Evolutionary conservation across 805 yeast species (phyloP).

Genomic region (Lipomyces kockii): DNA sequence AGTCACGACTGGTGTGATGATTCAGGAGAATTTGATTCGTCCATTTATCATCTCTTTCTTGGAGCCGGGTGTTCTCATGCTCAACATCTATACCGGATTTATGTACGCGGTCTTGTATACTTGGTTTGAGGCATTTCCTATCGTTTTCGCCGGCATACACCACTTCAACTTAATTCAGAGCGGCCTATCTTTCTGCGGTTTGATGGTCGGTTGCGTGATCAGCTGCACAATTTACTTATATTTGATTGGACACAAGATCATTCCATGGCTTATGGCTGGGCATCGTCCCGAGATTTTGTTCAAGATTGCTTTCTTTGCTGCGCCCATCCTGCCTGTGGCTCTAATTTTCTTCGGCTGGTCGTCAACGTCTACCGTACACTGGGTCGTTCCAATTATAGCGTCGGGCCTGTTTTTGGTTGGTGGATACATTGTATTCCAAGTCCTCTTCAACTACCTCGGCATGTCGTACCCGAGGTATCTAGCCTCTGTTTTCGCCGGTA

Average conservation of each 20-base stretch:
- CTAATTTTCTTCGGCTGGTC: conserved; percentile 60
- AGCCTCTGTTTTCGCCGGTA: conserved; percentile 66
- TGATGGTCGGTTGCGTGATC: conserved; percentile 53
- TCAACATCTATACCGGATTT: conserved; percentile 57
- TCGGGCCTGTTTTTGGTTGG: conserved; percentile 50
- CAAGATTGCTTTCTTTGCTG: conserved; percentile 19
- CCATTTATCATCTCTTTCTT: conserved; percentile 55
- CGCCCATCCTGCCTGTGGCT: conserved; percentile 49
- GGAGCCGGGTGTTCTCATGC: conserved; percentile 63
- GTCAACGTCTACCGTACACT: conserved; percentile 49
- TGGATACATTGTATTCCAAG: conserved; percentile 56
- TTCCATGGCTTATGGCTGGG: conserved; percentile 30
- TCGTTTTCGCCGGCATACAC: conserved; percentile 54
- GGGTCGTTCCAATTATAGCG: conserved; percentile 57
- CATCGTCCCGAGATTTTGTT: conserved; percentile 23
- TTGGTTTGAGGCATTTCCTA: conserved; percentile 67
- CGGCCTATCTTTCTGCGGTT: conserved; percentile 55
- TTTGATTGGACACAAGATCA: conserved; percentile 9
- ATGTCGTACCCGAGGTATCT: conserved; percentile 55
- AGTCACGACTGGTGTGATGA: conserved; percentile 25
- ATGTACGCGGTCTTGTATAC: conserved; percentile 59
- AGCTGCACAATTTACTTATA: conserved; percentile 43
- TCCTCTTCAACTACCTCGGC: conserved; percentile 56
- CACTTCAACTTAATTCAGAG: conserved; percentile 54
- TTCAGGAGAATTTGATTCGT: conserved; percentile 37